Percentiles rank a stretch among this genome's conserved stretches.
These are phyloP conservation scores for Blastobotrys terrestris DNA, from an alignment of 805 yeast genomes.

Conservation along the genomic window DNA sequence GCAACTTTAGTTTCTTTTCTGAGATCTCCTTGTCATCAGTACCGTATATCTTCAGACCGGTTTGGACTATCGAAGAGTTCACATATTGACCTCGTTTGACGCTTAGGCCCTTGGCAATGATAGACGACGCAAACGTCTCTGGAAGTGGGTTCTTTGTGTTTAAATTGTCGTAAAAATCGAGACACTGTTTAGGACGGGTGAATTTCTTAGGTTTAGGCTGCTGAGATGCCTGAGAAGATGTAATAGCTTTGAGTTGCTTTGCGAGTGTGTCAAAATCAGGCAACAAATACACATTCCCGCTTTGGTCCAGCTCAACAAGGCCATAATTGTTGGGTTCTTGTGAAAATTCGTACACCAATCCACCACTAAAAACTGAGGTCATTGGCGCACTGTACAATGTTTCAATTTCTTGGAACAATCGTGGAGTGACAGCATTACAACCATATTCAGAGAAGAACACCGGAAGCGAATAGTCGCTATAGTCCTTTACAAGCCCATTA, in stretches of 20 bases:
- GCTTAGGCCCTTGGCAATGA: constrained; percentile 31
- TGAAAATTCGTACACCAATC: constrained; percentile 72
- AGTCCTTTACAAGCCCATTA: constrained; percentile 62
- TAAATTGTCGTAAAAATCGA: constrained; percentile 21
- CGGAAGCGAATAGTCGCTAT: constrained; percentile 62
- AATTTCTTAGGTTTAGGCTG: not conserved
- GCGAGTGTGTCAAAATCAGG: constrained; percentile 50
- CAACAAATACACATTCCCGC: constrained; percentile 38
- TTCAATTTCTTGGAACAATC: constrained; percentile 69
- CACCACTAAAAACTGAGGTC: constrained; percentile 78
- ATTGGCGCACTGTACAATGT: constrained; percentile 64
- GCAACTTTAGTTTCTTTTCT: constrained; percentile 9
- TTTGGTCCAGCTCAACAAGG: constrained; percentile 47
- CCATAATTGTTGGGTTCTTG: constrained; percentile 81
- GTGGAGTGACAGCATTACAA: constrained; percentile 75
- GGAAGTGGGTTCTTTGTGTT: constrained; percentile 26
- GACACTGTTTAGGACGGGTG: constrained; percentile 13
- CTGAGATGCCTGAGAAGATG: not conserved
- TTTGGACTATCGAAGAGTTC: constrained; percentile 13
- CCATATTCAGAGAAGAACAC: constrained; percentile 89
- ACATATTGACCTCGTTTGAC: constrained; percentile 24
- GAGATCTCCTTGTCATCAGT: constrained; percentile 18
- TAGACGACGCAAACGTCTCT: constrained; percentile 27
- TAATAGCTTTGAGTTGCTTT: constrained; percentile 4
- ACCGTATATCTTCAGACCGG: constrained; percentile 22